phyloP scores from a whole-genome alignment of 306 rosid genomes.

The Benincasa hispida region DNA sequence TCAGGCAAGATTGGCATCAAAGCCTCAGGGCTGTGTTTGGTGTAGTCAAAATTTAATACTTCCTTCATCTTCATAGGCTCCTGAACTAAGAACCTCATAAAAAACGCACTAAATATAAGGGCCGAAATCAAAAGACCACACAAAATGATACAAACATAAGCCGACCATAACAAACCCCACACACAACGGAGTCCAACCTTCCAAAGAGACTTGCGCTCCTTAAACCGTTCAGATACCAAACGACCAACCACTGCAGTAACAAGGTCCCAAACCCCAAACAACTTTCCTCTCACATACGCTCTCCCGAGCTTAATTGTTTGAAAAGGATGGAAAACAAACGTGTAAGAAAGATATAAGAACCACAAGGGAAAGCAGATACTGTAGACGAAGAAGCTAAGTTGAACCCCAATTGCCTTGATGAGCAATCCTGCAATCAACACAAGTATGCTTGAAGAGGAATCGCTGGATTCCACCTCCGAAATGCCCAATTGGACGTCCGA shows the following conservation, averaged over 20 bases:
- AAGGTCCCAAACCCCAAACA: slow-evolving; percentile 10
- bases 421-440: slow-evolving; percentile 31
- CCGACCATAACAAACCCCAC: slow-evolving; percentile 57
- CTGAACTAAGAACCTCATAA: slow-evolving; percentile 38
- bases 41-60: slow-evolving; percentile 56
- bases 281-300: slow-evolving; percentile 12
- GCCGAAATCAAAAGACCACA: slow-evolving; percentile 37
- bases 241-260: slow-evolving; percentile 18
- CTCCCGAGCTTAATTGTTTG: slow-evolving; percentile 26
- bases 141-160: slow-evolving; percentile 40
- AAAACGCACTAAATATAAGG: slow-evolving; percentile 32
- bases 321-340: slow-evolving; percentile 45
- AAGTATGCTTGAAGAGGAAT: slow-evolving; percentile 29
- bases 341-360: slow-evolving; percentile 24
- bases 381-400: slow-evolving; percentile 31
- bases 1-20: slow-evolving; percentile 42
- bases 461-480: slow-evolving; percentile 21
- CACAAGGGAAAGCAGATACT: slow-evolving; percentile 34
- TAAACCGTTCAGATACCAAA: slow-evolving; percentile 17
- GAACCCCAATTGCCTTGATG: slow-evolving; percentile 41
- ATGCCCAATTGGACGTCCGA: slow-evolving; percentile 16
- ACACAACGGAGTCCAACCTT: slow-evolving; percentile 35
- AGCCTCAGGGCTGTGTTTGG: slow-evolving; percentile 54
- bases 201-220: slow-evolving; percentile 36
- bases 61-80: slow-evolving; percentile 48